Conservation (phyloP, 331 rosid species). For the Rhamnella rubrinervis region DNA sequence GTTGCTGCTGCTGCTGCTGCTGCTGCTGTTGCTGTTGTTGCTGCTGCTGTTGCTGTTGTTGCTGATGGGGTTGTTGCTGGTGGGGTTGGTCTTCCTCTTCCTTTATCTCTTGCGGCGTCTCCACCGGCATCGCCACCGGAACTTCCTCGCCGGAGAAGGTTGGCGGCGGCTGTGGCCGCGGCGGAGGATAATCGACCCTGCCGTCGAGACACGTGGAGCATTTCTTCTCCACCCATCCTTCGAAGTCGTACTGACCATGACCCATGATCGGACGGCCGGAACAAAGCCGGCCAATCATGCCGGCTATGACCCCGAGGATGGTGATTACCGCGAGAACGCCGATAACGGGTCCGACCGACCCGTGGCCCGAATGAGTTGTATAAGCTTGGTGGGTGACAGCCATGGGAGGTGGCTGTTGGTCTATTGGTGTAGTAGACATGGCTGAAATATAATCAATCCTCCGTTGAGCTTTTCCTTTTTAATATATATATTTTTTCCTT, state of each 20-base stretch:
- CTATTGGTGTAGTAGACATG: slow-evolving; percentile 53
- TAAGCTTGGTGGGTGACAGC: slow-evolving; percentile 48
- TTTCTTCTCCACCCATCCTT: slow-evolving; percentile 70
- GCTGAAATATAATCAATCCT: not conserved
- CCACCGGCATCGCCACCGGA: slow-evolving; percentile 22
- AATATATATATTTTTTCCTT: too few relatives aligned
- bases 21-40: not conserved
- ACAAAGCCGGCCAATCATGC: slow-evolving; percentile 73
- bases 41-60: not conserved
- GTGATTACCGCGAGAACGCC: slow-evolving; percentile 66
- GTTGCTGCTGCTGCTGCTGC: too few relatives aligned
- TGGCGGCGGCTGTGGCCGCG: slow-evolving; percentile 22
- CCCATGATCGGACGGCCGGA: slow-evolving; percentile 79
- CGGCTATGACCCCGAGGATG: slow-evolving; percentile 63
- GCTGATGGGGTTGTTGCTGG: slow-evolving; percentile 7
- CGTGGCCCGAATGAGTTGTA: slow-evolving; percentile 55
- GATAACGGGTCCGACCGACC: slow-evolving; percentile 72
- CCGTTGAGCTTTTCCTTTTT: not conserved
- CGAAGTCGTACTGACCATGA: slow-evolving; percentile 52
- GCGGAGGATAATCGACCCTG: slow-evolving; percentile 37
- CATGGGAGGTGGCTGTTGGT: slow-evolving; percentile 42
- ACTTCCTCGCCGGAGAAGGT: not conserved
- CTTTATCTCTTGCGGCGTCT: slow-evolving; percentile 33
- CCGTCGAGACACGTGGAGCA: slow-evolving; percentile 82
- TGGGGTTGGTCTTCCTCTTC: slow-evolving; percentile 31